Evolutionary conservation across 2,329 filamentous ascomycete genomes (phyloP).

Genomic region (Aspergillus proliferans): DNA sequence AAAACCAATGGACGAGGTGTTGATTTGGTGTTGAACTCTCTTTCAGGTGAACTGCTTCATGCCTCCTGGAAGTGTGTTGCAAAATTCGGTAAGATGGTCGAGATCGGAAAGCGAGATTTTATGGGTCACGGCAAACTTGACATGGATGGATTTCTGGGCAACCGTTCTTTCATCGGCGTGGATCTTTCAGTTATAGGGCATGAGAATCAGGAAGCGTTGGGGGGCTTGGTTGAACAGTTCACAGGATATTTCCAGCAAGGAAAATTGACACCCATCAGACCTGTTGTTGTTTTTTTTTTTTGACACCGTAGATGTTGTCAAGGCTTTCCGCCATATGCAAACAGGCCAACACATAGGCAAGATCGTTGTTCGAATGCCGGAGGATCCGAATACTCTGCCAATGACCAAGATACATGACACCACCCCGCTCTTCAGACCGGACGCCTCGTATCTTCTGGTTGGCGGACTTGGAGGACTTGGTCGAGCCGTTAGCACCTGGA

Average conservation of each 20-base stretch:
- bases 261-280: slow-evolving; percentile 1
- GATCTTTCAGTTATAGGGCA: background rate
- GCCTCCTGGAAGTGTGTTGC: background rate
- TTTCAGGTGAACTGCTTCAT: slow-evolving; percentile 6
- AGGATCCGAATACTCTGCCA: background rate
- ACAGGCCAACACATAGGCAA: background rate
- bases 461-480: slow-evolving; percentile 15
- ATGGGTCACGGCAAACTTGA: background rate
- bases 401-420: background rate
- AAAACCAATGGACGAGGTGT: slow-evolving; percentile 3
- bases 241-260: background rate
- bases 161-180: background rate
- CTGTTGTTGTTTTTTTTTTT: background rate
- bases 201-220: background rate
- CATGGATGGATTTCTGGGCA: slow-evolving; percentile 2
- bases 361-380: background rate
- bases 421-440: background rate
- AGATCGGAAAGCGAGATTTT: background rate
- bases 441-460: slow-evolving; percentile 9
- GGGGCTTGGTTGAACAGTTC: background rate
- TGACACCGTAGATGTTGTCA: background rate
- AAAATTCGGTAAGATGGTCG: background rate
- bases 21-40: slow-evolving; percentile 8
- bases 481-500: slow-evolving; percentile 7
- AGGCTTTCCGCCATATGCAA: background rate